Evolutionary conservation across 108 stramenopile species (phyloP).

Genomic region (Pseudonitzschia multiseries): DNA sequence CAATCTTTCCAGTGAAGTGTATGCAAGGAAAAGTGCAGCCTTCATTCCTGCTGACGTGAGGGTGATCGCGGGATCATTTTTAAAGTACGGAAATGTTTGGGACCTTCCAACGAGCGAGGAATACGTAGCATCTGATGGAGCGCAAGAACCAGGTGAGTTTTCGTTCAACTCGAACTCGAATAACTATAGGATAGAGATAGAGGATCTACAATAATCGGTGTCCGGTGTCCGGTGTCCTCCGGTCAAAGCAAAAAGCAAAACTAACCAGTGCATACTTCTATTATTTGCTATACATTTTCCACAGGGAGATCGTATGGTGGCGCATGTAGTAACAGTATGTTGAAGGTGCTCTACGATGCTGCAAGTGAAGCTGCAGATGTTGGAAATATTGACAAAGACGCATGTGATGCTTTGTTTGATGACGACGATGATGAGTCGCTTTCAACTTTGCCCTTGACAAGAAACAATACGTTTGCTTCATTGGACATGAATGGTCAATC

Average conservation of each 20-base stretch:
- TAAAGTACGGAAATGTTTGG: conserved; percentile 74
- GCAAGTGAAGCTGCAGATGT: conserved; percentile 53
- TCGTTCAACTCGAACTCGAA: background rate
- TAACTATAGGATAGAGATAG: background rate
- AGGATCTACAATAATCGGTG: background rate
- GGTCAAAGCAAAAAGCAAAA: background rate
- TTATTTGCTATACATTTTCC: background rate
- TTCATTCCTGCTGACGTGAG: conserved; percentile 83
- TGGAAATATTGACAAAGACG: conserved; percentile 41
- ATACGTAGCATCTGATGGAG: conserved; percentile 57
- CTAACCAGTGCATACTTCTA: background rate
- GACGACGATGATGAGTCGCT: conserved; percentile 66
- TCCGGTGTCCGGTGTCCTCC: no score
- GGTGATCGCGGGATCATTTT: conserved; percentile 72
- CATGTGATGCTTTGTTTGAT: conserved; percentile 55
- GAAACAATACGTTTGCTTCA: conserved; percentile 50
- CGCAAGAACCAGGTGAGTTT: conserved; percentile 57
- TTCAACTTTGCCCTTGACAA: conserved; percentile 18
- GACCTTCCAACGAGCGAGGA: conserved; percentile 80
- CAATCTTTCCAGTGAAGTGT: conserved; percentile 68
- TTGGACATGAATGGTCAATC: conserved; percentile 54
- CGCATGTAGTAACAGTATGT: conserved; percentile 73
- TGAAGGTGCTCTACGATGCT: conserved; percentile 86
- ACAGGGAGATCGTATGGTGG: conserved; percentile 83
- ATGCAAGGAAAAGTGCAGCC: conserved; percentile 76